phyloP scores from a whole-genome alignment of 441 rosid genomes.

The Viola pubescens region DNA sequence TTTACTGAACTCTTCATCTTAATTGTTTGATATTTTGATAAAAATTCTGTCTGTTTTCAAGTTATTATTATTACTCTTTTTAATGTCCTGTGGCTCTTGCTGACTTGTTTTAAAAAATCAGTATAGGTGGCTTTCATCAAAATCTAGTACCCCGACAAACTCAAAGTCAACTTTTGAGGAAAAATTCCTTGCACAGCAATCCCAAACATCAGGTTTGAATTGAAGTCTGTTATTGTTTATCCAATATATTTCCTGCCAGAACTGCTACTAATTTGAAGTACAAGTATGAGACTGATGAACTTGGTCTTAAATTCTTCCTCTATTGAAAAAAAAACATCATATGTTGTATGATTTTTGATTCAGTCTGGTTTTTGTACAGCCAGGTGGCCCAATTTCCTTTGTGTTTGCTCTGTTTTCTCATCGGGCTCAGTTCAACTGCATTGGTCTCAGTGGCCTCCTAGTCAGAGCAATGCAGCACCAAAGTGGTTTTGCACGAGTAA shows the following conservation, averaged over 20 bases:
- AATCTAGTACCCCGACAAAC: conserved; percentile 51
- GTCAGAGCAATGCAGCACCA: conserved; percentile 55
- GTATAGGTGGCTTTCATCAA: conserved; percentile 99
- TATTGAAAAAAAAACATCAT: neutral
- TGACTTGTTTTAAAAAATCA: conserved; percentile 37
- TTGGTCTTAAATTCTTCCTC: neutral
- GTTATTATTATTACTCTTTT: no score
- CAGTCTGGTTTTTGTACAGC: conserved; percentile 46
- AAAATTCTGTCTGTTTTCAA: neutral
- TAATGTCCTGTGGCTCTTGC: no score
- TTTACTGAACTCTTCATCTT: neutral
- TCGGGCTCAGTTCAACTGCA: conserved; percentile 98
- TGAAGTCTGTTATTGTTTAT: conserved; percentile 4
- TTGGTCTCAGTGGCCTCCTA: conserved; percentile 97
- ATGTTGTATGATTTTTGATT: conserved; percentile 7
- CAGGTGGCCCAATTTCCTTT: conserved; percentile 98
- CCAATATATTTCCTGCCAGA: no score
- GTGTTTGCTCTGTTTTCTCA: conserved; percentile 96
- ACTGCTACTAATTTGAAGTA: neutral
- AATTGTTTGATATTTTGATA: neutral
- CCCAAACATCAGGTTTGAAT: conserved; percentile 86
- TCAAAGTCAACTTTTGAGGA: conserved; percentile 87
- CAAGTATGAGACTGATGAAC: conserved; percentile 1
- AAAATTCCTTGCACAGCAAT: conserved; percentile 89
- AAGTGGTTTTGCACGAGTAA: conserved; percentile 95